Evolutionary conservation across 352 stramenopile species (phyloP).

Genomic region (Elongisporangium undulatum): DNA sequence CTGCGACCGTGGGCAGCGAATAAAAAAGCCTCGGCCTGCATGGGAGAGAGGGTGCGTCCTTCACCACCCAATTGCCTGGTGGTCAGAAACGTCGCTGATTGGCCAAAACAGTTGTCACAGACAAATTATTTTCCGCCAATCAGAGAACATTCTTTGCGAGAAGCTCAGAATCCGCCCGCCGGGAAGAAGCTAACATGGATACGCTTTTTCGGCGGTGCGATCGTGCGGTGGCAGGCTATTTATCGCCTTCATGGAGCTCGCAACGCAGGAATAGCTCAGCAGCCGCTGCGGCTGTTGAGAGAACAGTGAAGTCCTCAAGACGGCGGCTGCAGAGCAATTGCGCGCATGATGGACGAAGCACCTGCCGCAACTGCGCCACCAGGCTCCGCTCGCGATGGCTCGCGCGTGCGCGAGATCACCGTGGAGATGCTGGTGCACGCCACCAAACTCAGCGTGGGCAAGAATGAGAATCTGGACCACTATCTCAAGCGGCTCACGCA

Average conservation of each 20-base stretch:
- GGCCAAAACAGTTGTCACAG: constrained; percentile 2
- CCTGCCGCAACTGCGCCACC: background rate
- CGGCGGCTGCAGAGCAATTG: background rate
- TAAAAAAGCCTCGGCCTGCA: background rate
- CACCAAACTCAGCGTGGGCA: constrained; percentile 66
- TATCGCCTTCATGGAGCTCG: background rate
- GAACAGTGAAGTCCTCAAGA: background rate
- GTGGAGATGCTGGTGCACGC: constrained; percentile 51
- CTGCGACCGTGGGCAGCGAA: background rate
- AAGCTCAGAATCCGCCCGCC: background rate
- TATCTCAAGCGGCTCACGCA: constrained; percentile 76
- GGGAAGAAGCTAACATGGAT: background rate
- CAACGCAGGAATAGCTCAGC: background rate
- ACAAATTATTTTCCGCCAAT: constrained; percentile 1
- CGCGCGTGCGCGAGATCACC: constrained; percentile 41
- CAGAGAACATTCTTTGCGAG: background rate
- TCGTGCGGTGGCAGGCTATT: background rate
- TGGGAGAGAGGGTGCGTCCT: constrained; percentile 4
- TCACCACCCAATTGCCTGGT: constrained; percentile 9
- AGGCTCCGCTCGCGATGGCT: constrained; percentile 1
- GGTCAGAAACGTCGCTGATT: background rate
- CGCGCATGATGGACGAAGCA: background rate
- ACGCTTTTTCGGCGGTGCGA: background rate
- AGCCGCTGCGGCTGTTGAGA: background rate
- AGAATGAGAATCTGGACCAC: constrained; percentile 52